Conservation (phyloP, 169 alveolate species). For the Cardiosporidium cionae region DNA sequence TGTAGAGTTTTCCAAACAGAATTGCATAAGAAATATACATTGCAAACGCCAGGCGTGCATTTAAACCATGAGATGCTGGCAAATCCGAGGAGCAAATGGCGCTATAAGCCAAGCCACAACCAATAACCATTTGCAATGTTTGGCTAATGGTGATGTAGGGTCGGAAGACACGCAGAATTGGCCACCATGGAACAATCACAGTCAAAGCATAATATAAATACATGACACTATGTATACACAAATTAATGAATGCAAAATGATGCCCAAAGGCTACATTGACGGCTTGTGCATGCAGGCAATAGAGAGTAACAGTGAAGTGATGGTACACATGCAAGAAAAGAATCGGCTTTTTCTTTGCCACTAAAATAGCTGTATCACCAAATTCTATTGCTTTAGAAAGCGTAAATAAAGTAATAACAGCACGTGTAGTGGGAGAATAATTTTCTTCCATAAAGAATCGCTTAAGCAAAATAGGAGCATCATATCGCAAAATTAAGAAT, state of each 20-base stretch:
- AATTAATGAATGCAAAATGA: slow-evolving; percentile 48
- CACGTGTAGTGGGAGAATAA: slow-evolving; percentile 33
- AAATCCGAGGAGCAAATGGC: slow-evolving; percentile 7
- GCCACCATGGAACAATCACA: slow-evolving; percentile 1
- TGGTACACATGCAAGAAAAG: slow-evolving; percentile 52
- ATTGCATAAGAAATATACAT: slow-evolving; percentile 29
- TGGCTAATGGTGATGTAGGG: slow-evolving; percentile 23
- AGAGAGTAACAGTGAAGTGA: slow-evolving; percentile 51
- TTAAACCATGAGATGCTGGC: slow-evolving; percentile 1
- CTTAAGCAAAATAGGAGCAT: neutral
- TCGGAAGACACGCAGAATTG: slow-evolving; percentile 7
- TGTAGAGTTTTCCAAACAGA: slow-evolving; percentile 34
- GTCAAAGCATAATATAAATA: slow-evolving; percentile 48
- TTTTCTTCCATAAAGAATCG: slow-evolving; percentile 9
- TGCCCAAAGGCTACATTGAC: slow-evolving; percentile 50
- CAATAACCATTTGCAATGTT: slow-evolving; percentile 27
- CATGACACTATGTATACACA: slow-evolving; percentile 51
- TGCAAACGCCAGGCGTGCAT: slow-evolving; percentile 15
- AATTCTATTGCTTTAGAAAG: slow-evolving; percentile 50
- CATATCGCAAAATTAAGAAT: slow-evolving; percentile 5
- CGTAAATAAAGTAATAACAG: slow-evolving; percentile 46
- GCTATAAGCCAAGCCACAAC: slow-evolving; percentile 2
- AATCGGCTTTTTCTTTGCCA: slow-evolving; percentile 41
- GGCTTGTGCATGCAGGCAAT: slow-evolving; percentile 52
- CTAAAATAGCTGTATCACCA: slow-evolving; percentile 51